These are phyloP conservation scores for Rhododendron kiyosumense DNA, from an alignment of 148 eudicot species.

Conservation along the genomic window DNA sequence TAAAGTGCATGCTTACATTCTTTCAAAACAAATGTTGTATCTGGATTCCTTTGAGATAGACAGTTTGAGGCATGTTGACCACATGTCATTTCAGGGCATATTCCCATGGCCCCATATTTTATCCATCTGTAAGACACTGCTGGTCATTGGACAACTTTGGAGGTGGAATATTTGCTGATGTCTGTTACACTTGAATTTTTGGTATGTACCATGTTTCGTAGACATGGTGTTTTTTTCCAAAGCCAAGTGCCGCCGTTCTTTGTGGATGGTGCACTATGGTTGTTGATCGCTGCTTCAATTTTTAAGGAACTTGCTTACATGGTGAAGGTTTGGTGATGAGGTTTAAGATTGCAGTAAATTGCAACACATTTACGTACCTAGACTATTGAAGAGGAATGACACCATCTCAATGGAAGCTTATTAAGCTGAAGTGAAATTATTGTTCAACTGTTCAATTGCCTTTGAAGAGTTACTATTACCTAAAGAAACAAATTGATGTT, in stretches of 20 bases:
- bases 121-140: background rate
- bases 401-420: background rate
- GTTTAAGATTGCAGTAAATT: background rate
- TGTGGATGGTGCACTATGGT: background rate
- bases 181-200: background rate
- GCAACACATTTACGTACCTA: background rate
- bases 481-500: background rate
- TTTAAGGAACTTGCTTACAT: background rate
- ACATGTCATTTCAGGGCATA: background rate
- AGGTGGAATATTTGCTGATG: background rate
- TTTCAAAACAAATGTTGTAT: background rate
- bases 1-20: background rate
- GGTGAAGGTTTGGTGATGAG: background rate
- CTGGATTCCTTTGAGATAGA: constrained; percentile 1
- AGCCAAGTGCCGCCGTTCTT: background rate
- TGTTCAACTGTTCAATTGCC: background rate
- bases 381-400: background rate
- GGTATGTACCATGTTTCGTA: background rate
- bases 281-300: background rate
- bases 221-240: background rate
- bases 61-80: background rate
- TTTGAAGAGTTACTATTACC: background rate
- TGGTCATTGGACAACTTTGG: background rate
- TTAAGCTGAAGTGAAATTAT: background rate
- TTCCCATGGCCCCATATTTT: background rate